Conservation (phyloP, 2,329 filamentous ascomycete genomes). For the Diaporthe vaccinii region DNA sequence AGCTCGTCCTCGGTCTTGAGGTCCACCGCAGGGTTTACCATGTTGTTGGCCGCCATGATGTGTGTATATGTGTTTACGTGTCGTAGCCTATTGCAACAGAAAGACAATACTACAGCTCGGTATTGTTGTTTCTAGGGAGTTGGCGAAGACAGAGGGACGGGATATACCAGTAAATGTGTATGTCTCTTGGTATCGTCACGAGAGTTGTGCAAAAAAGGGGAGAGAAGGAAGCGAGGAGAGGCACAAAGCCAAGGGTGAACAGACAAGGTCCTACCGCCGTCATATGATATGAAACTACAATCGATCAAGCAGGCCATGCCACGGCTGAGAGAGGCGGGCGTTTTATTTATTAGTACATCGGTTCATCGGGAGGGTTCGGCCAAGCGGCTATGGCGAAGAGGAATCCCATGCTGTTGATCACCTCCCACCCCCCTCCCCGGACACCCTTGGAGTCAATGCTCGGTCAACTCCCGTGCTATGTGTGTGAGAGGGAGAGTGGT, state of each 20-base stretch:
- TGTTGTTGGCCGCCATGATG: slow-evolving; percentile 73
- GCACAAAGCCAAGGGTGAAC: neutral
- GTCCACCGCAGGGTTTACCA: slow-evolving; percentile 70
- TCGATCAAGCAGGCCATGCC: neutral
- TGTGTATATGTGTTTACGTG: slow-evolving; percentile 36
- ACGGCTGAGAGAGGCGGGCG: slow-evolving; percentile 14
- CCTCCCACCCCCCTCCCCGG: neutral
- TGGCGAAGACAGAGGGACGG: slow-evolving; percentile 12
- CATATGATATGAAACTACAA: slow-evolving; percentile 34
- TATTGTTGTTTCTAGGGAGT: slow-evolving; percentile 11
- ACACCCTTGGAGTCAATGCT: neutral
- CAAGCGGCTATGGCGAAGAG: slow-evolving; percentile 48
- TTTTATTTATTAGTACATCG: slow-evolving; percentile 17
- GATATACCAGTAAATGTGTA: neutral
- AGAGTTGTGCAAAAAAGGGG: neutral
- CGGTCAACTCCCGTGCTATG: slow-evolving; percentile 37
- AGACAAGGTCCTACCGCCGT: slow-evolving; percentile 18
- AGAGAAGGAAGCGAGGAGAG: neutral
- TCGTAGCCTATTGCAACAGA: neutral
- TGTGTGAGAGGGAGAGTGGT: neutral
- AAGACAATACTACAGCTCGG: slow-evolving; percentile 16
- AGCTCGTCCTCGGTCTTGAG: slow-evolving; percentile 72
- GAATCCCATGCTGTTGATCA: slow-evolving; percentile 43
- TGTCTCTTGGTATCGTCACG: neutral
- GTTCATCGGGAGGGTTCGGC: slow-evolving; percentile 50